Conservation (phyloP, 257 asterid genomes). For the Nicotiana knightiana region DNA sequence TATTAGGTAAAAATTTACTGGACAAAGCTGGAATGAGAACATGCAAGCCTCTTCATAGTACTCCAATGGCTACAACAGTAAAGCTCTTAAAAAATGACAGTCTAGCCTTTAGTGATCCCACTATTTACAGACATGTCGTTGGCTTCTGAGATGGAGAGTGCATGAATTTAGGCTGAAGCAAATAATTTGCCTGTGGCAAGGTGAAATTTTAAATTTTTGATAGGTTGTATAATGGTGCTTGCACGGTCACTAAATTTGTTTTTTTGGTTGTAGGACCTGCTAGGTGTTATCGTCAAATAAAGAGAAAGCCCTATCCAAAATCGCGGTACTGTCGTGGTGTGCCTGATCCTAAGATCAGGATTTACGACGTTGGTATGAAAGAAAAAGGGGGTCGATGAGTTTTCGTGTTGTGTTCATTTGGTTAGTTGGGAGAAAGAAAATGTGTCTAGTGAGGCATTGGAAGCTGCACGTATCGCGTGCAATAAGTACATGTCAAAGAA, state of each 20-base stretch:
- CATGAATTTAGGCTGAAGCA: no score
- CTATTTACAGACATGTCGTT: background rate
- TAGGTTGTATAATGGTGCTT: no score
- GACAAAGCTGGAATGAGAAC: background rate
- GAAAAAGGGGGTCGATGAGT: conserved; percentile 31
- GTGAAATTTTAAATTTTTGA: no score
- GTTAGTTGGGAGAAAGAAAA: conserved; percentile 42
- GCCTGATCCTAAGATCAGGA: conserved; percentile 34
- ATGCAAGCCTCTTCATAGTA: background rate
- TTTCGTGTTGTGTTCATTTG: conserved; percentile 35
- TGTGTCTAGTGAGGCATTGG: conserved; percentile 30
- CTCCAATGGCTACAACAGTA: background rate
- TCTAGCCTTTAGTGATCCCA: background rate
- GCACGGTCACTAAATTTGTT: background rate
- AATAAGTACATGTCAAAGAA: conserved; percentile 28
- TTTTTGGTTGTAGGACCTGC: conserved; percentile 21
- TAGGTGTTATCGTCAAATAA: conserved; percentile 29
- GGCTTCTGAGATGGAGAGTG: background rate
- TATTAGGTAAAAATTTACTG: background rate
- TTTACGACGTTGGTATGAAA: conserved; percentile 40
- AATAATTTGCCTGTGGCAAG: no score
- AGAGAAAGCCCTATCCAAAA: conserved; percentile 36
- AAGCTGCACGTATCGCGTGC: conserved; percentile 11
- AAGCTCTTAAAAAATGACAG: background rate
- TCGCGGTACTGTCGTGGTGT: conserved; percentile 31